Conservation (phyloP, 2,329 filamentous ascomycete genomes). For the Hirsutella rhossiliensis region DNA sequence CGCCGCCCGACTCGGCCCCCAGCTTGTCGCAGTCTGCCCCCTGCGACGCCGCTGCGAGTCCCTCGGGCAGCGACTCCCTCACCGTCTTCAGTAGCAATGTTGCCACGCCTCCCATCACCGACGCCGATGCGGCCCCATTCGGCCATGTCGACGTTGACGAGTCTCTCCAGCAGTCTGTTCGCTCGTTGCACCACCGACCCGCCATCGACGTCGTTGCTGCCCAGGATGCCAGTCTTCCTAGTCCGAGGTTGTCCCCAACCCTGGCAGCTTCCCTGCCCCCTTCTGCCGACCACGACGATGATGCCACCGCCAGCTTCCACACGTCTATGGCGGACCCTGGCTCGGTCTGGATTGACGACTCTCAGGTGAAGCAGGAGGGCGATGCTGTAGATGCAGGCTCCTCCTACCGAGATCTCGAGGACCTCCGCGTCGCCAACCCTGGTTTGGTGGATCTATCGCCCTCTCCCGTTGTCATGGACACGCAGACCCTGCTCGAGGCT, state of each 20-base stretch:
- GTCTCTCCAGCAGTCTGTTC: constrained; percentile 31
- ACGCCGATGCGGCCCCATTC: constrained; percentile 55
- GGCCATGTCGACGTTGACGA: constrained; percentile 36
- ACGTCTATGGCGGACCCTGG: constrained; percentile 16
- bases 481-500: constrained; percentile 74
- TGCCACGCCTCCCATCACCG: constrained; percentile 65
- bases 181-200: constrained; percentile 35
- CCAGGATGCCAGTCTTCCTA: constrained; percentile 86
- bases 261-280: constrained; percentile 56
- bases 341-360: constrained; percentile 27
- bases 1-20: constrained; percentile 31
- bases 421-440: constrained; percentile 4
- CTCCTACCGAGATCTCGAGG: constrained; percentile 7
- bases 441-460: constrained; percentile 5
- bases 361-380: constrained; percentile 22
- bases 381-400: constrained; percentile 7
- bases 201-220: constrained; percentile 58
- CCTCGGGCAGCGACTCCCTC: constrained; percentile 40
- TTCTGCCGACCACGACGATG: constrained; percentile 31
- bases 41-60: constrained; percentile 37
- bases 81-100: constrained; percentile 52
- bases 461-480: constrained; percentile 50
- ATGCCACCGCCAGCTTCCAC: constrained; percentile 20
- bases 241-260: constrained; percentile 86
- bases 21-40: constrained; percentile 20